A percentile compares a stretch with the other conserved stretches of the same genome.
Evolutionary conservation across 1,284 basidiomycete genomes (phyloP).

Genomic region (Rhodofomes roseus): DNA sequence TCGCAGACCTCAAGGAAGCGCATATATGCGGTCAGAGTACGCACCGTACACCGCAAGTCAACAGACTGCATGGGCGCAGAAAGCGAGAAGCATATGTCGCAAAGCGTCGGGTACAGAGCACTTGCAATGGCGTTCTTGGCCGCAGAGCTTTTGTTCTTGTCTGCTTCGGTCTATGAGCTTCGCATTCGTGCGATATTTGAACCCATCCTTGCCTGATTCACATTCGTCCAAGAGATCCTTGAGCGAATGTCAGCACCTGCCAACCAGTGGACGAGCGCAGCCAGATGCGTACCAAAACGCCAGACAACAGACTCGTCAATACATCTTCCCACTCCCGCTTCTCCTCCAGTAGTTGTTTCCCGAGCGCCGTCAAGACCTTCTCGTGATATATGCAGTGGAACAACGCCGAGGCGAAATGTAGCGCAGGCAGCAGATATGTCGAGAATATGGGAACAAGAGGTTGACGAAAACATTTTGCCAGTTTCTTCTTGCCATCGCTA

Average conservation of each 20-base stretch:
- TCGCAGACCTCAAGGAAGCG: not conserved
- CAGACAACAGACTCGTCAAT: slow-evolving; percentile 26
- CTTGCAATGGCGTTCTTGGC: slow-evolving; percentile 25
- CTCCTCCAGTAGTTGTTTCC: slow-evolving; percentile 16
- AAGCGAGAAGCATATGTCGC: slow-evolving; percentile 28
- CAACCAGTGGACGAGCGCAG: not conserved
- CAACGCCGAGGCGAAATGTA: slow-evolving; percentile 26
- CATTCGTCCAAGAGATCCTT: slow-evolving; percentile 26
- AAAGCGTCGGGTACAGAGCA: slow-evolving; percentile 25
- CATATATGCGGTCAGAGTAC: slow-evolving; percentile 12
- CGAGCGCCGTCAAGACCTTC: slow-evolving; percentile 22
- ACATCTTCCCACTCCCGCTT: slow-evolving; percentile 26
- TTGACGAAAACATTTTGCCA: slow-evolving; percentile 23
- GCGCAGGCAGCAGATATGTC: slow-evolving; percentile 17
- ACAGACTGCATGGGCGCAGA: slow-evolving; percentile 24
- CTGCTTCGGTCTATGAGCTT: not conserved
- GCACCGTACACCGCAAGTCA: slow-evolving; percentile 28
- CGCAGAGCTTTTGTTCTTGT: slow-evolving; percentile 9
- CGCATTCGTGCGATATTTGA: not conserved
- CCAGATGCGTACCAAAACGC: slow-evolving; percentile 28
- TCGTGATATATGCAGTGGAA: slow-evolving; percentile 26
- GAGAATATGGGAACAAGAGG: slow-evolving; percentile 26
- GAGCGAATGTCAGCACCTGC: not conserved
- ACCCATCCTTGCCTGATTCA: slow-evolving; percentile 10
- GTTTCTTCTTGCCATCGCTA: slow-evolving; percentile 15